Evolutionary conservation across 1,284 basidiomycete species (phyloP), one percentile per base, ranked within the genome.

Genomic region (Tremellales sp.): DNA sequence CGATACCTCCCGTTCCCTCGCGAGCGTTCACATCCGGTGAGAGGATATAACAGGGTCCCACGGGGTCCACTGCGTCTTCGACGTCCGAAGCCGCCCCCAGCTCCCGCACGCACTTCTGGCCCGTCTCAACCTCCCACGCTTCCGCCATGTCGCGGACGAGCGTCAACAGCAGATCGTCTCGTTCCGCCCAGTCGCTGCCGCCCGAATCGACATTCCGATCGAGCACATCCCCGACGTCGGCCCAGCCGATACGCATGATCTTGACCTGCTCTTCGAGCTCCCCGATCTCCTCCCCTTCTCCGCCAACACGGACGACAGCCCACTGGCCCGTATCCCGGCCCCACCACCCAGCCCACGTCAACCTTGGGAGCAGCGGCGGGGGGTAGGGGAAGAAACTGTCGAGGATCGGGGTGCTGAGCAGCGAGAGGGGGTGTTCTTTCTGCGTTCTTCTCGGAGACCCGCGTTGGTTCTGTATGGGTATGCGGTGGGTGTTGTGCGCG

Each of bases 331-430:
- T 53, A 42, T 63, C 59, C 21, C 41, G 40, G 1, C 53, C 55
- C 68, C 68, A 68, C 68, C 65, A 67, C 4, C 62, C 65, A 0
- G 54, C 56, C 63, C 64, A 65, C 3, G 53, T 39, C 10, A 71
- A 41, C 4, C 60, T 50, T 1, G 68, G 70, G 1, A 73, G 49
- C 14, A 69, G 53, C 1, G 68, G 65, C 9, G 68, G 66, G 10
- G 71, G 66, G 38, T 66, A 63, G 2, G 67, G 66, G 47, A 68
- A 69, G 53, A 70, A 65, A 26, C 53, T 61, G 40, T 67, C 64
- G 24, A 69, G 58, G 4, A 66, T 37, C 4, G 67, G 65, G 8
- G 65, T 64, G 21, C 56, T 60, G 12, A 70, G 50, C 12, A 67
- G 51, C 7, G 65, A 70, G 19, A 66, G 37, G 8, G 65, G 61